Base-by-base conservation (phyloP, 208 protist species). In the Crithidia fasciculata region DNA sequence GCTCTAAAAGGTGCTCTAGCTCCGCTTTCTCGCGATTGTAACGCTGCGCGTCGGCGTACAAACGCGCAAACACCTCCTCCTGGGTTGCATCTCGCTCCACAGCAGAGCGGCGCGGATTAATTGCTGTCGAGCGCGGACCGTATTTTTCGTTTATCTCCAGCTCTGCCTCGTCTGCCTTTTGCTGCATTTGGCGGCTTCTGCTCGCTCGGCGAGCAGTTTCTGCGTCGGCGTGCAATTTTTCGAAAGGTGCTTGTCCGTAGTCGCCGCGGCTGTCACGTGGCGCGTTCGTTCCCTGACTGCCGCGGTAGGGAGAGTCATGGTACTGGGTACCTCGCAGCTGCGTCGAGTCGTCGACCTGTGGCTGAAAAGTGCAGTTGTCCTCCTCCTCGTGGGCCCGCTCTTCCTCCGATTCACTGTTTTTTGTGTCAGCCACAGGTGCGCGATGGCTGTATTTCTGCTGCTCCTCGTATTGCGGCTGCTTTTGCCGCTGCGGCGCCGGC, bases 31-130 rank as follows among this genome's bases (percentile, higher is more conserved):
- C 68, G 2, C 62, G 69, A 56, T 90, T 85, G 53, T 82, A 74
- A 18, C 81, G 84, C 74, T 86, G 75, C 3, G 86, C 86, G 15
- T 94, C 80, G 4, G 74, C 79, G 73, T 94, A 91, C 12, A 94
- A 77, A 3, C 89, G 81, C 0, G 63, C 56, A 65, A 90, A 94
- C 10, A 94, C 86, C 28, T 74, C 69, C 7, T 18, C 57, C 2
- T 49, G 44, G 0, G 50, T 74, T 0, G 28, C 66, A 16, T 58
- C 10, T 9, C 28, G 8, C 36, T 71, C 52, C 9, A 45, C 66
- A 8, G 57, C 69, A 0, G 49, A 50, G 4, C 62, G 70, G 8
- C 49, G 62, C 4, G 64, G 47, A 40, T 81, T 67, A 8, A 49
- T 12, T 2, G 53, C 43, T 5, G 62, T 56, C 0, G 50, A 12